Evolutionary conservation across 169 alveolate species (phyloP).

Genomic region (Fabrea salina): DNA sequence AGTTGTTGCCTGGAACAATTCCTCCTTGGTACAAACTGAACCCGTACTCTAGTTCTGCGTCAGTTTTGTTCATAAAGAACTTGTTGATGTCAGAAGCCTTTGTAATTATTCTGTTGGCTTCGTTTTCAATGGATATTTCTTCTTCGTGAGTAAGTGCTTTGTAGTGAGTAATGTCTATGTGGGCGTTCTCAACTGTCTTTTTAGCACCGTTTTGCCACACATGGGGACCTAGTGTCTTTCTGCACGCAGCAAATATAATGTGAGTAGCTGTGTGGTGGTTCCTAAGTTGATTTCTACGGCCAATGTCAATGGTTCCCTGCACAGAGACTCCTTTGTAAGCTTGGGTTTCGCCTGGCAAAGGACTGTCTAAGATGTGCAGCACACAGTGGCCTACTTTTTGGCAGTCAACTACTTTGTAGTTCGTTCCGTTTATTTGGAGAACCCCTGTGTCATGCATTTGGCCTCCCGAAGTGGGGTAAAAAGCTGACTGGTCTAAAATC

Average conservation of each 20-base stretch:
- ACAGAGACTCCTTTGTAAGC: slow-evolving; percentile 61
- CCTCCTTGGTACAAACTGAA: slow-evolving; percentile 86
- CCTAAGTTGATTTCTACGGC: slow-evolving; percentile 75
- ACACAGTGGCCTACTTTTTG: slow-evolving; percentile 82
- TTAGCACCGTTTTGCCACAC: slow-evolving; percentile 89
- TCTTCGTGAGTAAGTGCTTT: slow-evolving; percentile 73
- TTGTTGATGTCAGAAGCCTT: slow-evolving; percentile 64
- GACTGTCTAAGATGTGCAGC: slow-evolving; percentile 72
- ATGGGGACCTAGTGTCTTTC: slow-evolving; percentile 82
- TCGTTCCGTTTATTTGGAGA: slow-evolving; percentile 47
- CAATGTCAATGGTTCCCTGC: slow-evolving; percentile 59
- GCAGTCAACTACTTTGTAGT: slow-evolving; percentile 64
- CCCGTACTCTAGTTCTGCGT: slow-evolving; percentile 84
- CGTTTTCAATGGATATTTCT: slow-evolving; percentile 76
- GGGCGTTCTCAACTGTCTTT: slow-evolving; percentile 81
- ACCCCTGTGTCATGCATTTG: slow-evolving; percentile 76
- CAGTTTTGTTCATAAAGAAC: slow-evolving; percentile 78
- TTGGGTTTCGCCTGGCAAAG: slow-evolving; percentile 54
- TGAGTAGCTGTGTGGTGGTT: slow-evolving; percentile 88
- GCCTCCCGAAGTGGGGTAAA: slow-evolving; percentile 87
- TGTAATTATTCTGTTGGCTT: slow-evolving; percentile 77
- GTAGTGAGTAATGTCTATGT: slow-evolving; percentile 85
- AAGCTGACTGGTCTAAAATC: slow-evolving; percentile 68
- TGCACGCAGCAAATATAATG: slow-evolving; percentile 81
- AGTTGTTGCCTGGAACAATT: slow-evolving; percentile 84